These are phyloP conservation scores for Starmerella potacharoeniae DNA, from an alignment of 805 yeast species.

Conservation along the genomic window DNA sequence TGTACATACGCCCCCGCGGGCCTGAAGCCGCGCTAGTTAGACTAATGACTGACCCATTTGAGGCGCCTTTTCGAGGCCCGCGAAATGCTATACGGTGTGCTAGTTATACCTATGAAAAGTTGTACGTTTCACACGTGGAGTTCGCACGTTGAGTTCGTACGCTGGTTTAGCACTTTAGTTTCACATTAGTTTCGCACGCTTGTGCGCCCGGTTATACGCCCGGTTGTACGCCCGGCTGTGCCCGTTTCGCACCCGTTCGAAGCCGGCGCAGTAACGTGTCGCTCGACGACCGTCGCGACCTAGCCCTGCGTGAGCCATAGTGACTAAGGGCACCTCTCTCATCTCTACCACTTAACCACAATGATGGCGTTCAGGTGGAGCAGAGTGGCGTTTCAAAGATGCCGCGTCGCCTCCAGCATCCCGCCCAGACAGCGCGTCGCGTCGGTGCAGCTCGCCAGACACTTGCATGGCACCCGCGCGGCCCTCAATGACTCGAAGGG, in stretches of 20 bases:
- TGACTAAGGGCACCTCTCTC: neutral
- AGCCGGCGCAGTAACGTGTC: neutral
- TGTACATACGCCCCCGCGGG: conserved; percentile 12
- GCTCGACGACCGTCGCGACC: neutral
- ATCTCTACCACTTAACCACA: neutral
- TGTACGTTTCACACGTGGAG: too few relatives aligned
- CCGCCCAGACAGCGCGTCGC: neutral
- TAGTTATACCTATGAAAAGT: too few relatives aligned
- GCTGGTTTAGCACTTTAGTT: too few relatives aligned
- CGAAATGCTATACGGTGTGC: too few relatives aligned
- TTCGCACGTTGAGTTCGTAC: too few relatives aligned
- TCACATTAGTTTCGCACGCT: too few relatives aligned
- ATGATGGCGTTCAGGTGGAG: conserved; percentile 9
- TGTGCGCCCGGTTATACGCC: too few relatives aligned
- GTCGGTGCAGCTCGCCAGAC: neutral
- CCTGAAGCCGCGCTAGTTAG: too few relatives aligned
- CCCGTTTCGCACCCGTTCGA: neutral
- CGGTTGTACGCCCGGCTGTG: too few relatives aligned
- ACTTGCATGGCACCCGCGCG: neutral
- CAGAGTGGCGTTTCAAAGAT: conserved; percentile 8
- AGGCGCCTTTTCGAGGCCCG: too few relatives aligned
- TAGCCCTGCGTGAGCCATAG: neutral
- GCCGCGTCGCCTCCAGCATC: neutral
- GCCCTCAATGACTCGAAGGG: conserved; percentile 5
- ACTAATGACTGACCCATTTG: too few relatives aligned